phyloP scores from a whole-genome alignment of 768 basidiomycete species.

The Mycena maculata region DNA sequence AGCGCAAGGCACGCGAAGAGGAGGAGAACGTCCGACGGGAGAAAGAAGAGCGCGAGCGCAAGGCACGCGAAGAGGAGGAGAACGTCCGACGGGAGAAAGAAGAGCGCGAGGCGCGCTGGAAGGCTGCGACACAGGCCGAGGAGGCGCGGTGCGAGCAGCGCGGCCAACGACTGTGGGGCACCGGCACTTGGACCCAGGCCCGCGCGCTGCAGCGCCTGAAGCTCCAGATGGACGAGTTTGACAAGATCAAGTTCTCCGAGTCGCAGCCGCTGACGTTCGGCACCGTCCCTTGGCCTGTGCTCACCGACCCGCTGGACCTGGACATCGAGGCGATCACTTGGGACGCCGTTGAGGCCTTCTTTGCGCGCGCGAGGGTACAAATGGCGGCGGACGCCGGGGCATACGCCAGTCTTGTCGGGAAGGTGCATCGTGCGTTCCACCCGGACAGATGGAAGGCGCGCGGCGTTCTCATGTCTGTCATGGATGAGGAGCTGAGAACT shows the following conservation, averaged over 20 bases:
- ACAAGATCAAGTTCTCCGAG: slow-evolving; percentile 39
- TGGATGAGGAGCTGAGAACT: slow-evolving; percentile 54
- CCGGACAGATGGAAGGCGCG: slow-evolving; percentile 69
- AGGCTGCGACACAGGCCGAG: slow-evolving; percentile 11
- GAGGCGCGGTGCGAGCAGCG: slow-evolving; percentile 18
- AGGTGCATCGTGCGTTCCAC: slow-evolving; percentile 66
- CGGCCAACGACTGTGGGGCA: slow-evolving; percentile 5
- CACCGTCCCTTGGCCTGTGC: slow-evolving; percentile 37
- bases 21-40: no score
- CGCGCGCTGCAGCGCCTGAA: slow-evolving; percentile 25
- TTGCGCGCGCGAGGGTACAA: slow-evolving; percentile 48
- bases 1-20: slow-evolving; percentile 14
- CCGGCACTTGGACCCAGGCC: slow-evolving; percentile 14
- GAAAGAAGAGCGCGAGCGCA: slow-evolving; percentile 20
- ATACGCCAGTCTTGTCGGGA: slow-evolving; percentile 62
- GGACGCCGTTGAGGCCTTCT: slow-evolving; percentile 67
- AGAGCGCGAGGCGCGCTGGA: slow-evolving; percentile 16
- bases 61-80: slow-evolving; percentile 1
- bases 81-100: slow-evolving; percentile 9
- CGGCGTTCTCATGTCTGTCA: slow-evolving; percentile 56
- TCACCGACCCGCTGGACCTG: slow-evolving; percentile 38
- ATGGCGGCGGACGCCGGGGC: slow-evolving; percentile 48
- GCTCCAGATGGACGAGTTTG: slow-evolving; percentile 34
- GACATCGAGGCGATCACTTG: slow-evolving; percentile 63
- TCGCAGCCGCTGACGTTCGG: slow-evolving; percentile 33